Base-by-base conservation (phyloP, 1,284 basidiomycete species). In the Prillingera fragicola region DNA sequence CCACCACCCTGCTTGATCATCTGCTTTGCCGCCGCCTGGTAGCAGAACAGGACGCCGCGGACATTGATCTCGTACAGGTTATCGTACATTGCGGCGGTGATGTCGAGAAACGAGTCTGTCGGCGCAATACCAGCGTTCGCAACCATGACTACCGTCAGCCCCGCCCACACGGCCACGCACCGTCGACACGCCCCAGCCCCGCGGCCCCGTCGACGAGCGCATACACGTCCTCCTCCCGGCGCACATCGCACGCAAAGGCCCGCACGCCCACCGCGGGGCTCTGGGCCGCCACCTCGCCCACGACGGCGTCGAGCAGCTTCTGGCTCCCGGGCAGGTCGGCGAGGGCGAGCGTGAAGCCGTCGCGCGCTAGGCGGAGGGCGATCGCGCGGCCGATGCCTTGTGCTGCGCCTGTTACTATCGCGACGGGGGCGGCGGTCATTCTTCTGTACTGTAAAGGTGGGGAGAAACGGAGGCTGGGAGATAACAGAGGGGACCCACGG, bases 371-470 rank as follows among this genome's bases (percentile, higher is more conserved):
- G 34, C 73, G 67, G 36, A 66, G 46, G 17, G 74, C 67, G 49
- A 75, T 74, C 43, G 73, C 70, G 31, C 65, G 67, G 6, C 75
- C 74, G 41, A 76, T 73, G 29, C 75, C 74, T 55, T 73, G 73
- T 4, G 64, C 70, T 6, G 65, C 70, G 18, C 74, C 73, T 1
- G 73, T 75, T 32, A 74, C 59, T 58, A 75, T 69, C 8, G 73
- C 73, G 6, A 57, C 55, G n/a, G 7, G n/a, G 29, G 29, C 8
- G 14, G 29, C 29, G n/a, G 29, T 7, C 29, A 31, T 31, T 31
- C n/a, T 31, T n/a, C n/a, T n/a, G n/a, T n/a, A n/a, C n/a, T n/a
- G n/a, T n/a, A n/a, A n/a, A n/a, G n/a, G n/a, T n/a, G n/a, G n/a
- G n/a, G n/a, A n/a, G n/a, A n/a, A n/a, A n/a, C n/a, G n/a, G n/a